phyloP scores from a whole-genome alignment of 345 rosid genomes.

The Salix exigua region DNA sequence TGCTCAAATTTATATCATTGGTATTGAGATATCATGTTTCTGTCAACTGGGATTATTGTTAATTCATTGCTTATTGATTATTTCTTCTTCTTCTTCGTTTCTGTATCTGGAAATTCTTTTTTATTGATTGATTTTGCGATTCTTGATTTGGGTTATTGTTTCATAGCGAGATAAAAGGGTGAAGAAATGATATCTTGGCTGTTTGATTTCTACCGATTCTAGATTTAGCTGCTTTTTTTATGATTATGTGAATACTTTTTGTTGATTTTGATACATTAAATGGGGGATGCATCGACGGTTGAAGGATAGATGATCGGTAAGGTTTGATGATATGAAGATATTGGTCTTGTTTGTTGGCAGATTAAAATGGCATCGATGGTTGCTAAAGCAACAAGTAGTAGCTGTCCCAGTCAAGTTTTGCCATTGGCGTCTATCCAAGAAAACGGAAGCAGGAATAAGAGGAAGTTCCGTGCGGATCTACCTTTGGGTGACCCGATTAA shows the following conservation, averaged over 20 bases:
- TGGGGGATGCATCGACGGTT: constrained; percentile 13
- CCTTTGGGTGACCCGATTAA: constrained; percentile 47
- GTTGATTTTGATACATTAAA: constrained; percentile 9
- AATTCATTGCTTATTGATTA: constrained; percentile 12
- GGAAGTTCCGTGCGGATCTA: constrained; percentile 76
- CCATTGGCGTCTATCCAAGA: constrained; percentile 58
- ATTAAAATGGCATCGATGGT: constrained; percentile 60
- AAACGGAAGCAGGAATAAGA: constrained; percentile 82
- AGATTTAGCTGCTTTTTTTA: constrained; percentile 11
- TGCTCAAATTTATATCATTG: constrained; percentile 1
- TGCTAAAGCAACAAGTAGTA: constrained; percentile 44
- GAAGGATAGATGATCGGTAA: constrained; percentile 4
- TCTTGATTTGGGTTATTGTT: constrained; percentile 13
- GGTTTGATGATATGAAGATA: constrained; percentile 5
- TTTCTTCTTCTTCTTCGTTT: neutral
- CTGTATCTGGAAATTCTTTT: neutral
- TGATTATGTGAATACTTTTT: neutral
- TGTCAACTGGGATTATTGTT: constrained; percentile 20
- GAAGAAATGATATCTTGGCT: neutral
- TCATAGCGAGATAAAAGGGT: constrained; percentile 11
- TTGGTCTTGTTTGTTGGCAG: constrained; percentile 30
- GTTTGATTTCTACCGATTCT: constrained; percentile 8
- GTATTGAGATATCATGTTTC: neutral
- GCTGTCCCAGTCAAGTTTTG: constrained; percentile 36
- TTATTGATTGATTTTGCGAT: constrained; percentile 20